Evolutionary conservation across 2,329 filamentous ascomycete genomes (phyloP).

Genomic region (Metarhizium humberi): DNA sequence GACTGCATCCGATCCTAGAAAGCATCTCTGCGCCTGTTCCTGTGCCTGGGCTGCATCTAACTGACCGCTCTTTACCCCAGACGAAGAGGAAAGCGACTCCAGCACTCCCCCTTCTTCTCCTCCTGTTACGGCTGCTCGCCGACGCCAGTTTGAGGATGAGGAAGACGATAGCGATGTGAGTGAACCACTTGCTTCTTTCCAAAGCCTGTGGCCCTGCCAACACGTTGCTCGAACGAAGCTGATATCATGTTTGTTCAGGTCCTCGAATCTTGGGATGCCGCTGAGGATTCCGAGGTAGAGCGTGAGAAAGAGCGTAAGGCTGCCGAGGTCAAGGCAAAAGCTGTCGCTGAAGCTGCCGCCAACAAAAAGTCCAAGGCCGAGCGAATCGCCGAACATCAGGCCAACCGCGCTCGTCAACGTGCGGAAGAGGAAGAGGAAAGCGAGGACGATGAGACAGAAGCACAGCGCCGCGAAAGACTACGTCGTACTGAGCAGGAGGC

Average conservation of each 20-base stretch:
- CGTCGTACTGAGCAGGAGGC: conserved; percentile 75
- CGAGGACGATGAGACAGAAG: conserved; percentile 63
- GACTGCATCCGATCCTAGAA: conserved; percentile 2
- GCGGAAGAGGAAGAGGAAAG: conserved; percentile 46
- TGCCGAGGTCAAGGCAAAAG: conserved; percentile 77
- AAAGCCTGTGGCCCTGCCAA: conserved; percentile 1
- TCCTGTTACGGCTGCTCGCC: conserved; percentile 29
- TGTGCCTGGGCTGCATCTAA: conserved; percentile 6
- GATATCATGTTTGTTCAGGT: conserved; percentile 46
- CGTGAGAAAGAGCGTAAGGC: conserved; percentile 89
- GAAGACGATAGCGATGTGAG: conserved; percentile 75
- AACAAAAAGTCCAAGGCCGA: conserved; percentile 85
- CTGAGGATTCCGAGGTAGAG: conserved; percentile 93
- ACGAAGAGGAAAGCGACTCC: conserved; percentile 31
- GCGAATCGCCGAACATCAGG: conserved; percentile 72
- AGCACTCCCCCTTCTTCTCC: conserved; percentile 27
- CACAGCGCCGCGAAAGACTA: conserved; percentile 64
- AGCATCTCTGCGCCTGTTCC: neutral
- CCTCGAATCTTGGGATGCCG: conserved; percentile 92
- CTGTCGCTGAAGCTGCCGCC: conserved; percentile 76
- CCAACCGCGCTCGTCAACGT: conserved; percentile 44
- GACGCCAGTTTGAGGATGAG: conserved; percentile 77
- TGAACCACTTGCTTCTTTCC: conserved; percentile 1
- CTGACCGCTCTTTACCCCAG: conserved; percentile 18
- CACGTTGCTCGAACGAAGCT: conserved; percentile 2